Conservation (phyloP, 2,329 filamentous ascomycete species). For the Penicillium sp. region DNA sequence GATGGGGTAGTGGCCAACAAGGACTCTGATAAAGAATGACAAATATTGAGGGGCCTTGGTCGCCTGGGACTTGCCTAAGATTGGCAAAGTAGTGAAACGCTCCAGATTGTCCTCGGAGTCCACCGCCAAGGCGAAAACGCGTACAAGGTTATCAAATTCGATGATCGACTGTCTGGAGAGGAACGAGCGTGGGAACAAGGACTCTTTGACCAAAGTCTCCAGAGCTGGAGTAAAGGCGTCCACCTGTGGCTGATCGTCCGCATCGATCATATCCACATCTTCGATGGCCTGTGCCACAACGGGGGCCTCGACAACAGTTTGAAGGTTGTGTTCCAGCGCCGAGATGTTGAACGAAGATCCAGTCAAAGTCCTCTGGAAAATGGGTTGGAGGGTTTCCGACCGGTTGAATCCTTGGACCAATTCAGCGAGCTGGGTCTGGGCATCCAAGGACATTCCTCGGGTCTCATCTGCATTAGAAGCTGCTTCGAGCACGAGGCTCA, state of each 20-base stretch:
- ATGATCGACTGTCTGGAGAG: conserved; percentile 27
- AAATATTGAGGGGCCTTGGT: conserved; percentile 58
- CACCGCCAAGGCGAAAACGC: conserved; percentile 30
- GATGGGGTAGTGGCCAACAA: conserved; percentile 62
- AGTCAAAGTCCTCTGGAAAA: conserved; percentile 60
- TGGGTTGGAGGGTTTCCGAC: conserved; percentile 49
- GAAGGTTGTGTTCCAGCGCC: conserved; percentile 64
- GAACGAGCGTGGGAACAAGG: conserved; percentile 30
- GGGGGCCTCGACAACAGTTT: conserved; percentile 57
- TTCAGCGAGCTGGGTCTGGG: conserved; percentile 57
- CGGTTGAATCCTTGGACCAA: conserved; percentile 60
- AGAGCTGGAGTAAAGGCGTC: conserved; percentile 29
- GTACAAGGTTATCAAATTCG: conserved; percentile 33
- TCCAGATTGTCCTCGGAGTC: conserved; percentile 27
- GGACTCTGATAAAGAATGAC: conserved; percentile 66
- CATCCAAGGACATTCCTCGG: conserved; percentile 32
- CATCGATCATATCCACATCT: conserved; percentile 46
- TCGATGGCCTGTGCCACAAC: conserved; percentile 43
- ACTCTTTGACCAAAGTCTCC: conserved; percentile 26
- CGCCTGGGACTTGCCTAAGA: conserved; percentile 37
- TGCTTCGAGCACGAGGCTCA: conserved; percentile 30
- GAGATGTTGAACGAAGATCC: conserved; percentile 64
- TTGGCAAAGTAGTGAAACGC: conserved; percentile 31
- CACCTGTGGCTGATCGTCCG: conserved; percentile 20
- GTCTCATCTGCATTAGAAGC: conserved; percentile 42